Percentiles rank a stretch among this genome's conserved stretches.
Conservation (phyloP, 1,284 basidiomycete species). For the Ceratobasidium sp. region DNA sequence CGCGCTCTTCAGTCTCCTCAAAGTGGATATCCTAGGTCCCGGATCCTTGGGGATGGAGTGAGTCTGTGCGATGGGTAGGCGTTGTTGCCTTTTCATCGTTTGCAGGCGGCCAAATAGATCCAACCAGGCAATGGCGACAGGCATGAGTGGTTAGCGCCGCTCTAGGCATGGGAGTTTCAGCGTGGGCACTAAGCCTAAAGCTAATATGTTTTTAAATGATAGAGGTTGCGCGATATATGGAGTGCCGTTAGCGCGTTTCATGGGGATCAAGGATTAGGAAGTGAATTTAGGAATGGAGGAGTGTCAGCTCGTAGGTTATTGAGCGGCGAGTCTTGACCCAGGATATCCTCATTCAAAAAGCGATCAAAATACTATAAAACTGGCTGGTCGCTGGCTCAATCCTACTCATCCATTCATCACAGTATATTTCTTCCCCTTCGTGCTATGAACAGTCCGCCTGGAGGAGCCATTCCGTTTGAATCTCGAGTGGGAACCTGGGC, state of each 20-base stretch:
- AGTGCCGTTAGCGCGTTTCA: background rate
- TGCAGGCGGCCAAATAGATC: background rate
- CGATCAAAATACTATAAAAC: constrained; percentile 1
- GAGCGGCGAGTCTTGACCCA: background rate
- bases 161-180: background rate
- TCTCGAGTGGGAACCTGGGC: constrained; percentile 11
- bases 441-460: background rate
- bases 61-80: background rate
- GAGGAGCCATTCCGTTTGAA: constrained; percentile 4
- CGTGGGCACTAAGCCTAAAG: background rate
- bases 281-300: background rate
- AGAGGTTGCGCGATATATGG: background rate
- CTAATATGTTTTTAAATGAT: background rate
- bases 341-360: background rate
- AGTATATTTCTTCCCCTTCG: background rate
- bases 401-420: background rate
- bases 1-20: constrained; percentile 2
- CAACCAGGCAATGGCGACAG: background rate
- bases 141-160: background rate
- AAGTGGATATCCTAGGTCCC: background rate
- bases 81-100: background rate
- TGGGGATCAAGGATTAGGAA: background rate
- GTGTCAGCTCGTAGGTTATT: background rate
- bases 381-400: background rate
- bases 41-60: background rate